These are phyloP conservation scores for Plasmopara viticola DNA, from an alignment of 352 stramenopile species.

Conservation along the genomic window DNA sequence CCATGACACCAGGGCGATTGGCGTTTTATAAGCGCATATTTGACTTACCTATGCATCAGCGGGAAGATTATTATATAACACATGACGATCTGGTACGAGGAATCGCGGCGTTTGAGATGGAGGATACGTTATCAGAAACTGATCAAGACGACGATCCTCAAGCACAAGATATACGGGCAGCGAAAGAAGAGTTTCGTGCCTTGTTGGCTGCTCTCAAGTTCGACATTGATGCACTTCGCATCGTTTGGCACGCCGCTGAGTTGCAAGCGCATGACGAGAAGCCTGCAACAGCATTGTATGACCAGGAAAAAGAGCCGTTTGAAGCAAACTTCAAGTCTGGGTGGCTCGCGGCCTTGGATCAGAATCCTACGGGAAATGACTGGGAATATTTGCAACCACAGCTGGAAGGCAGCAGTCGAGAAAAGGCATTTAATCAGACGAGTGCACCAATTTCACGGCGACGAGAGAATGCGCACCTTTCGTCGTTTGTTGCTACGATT, in stretches of 20 bases:
- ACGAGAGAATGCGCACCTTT: conserved; percentile 20
- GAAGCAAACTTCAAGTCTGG: conserved; percentile 18
- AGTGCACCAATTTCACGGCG: no score
- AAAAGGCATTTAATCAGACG: conserved; percentile 8
- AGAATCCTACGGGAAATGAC: conserved; percentile 58
- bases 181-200: conserved; percentile 32
- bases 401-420: conserved; percentile 17
- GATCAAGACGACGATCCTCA: conserved; percentile 5
- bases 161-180: conserved; percentile 10
- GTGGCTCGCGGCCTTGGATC: conserved; percentile 67
- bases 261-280: conserved; percentile 41
- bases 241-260: conserved; percentile 63
- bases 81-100: conserved; percentile 64
- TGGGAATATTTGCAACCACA: conserved; percentile 45
- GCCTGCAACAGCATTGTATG: neutral
- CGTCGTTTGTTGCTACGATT: conserved; percentile 61
- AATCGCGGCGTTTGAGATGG: conserved; percentile 35
- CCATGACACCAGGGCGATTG: conserved; percentile 18
- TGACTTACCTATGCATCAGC: conserved; percentile 31
- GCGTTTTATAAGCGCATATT: conserved; percentile 42
- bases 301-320: no score
- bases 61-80: conserved; percentile 32
- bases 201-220: conserved; percentile 43
- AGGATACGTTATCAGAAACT: conserved; percentile 13
- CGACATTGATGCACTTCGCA: conserved; percentile 49